phyloP scores from a whole-genome alignment of 169 alveolate species.

The Hepatocystis sp. region DNA sequence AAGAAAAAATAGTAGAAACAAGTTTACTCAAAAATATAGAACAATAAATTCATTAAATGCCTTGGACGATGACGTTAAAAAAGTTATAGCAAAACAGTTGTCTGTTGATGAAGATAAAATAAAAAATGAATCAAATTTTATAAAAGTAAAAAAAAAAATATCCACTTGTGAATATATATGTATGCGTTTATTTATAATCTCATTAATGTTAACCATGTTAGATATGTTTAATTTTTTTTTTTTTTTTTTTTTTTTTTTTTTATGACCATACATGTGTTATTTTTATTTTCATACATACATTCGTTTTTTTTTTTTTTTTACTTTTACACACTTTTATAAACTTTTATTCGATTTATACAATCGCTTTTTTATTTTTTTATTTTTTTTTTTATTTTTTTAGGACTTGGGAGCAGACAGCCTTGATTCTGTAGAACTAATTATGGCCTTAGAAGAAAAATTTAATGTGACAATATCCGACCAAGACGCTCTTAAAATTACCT shows the following conservation, averaged over 20 bases:
- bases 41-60: conserved; percentile 12
- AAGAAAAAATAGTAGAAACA: not conserved
- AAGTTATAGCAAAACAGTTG: conserved; percentile 45
- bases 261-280: no score
- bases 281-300: no score
- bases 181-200: not conserved
- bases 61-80: conserved; percentile 35
- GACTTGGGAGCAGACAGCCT: conserved; percentile 90
- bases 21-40: not conserved
- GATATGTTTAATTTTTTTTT: no score
- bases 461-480: conserved; percentile 86
- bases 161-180: conserved; percentile 3
- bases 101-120: conserved; percentile 74
- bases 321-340: no score
- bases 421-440: conserved; percentile 87
- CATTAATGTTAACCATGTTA: no score
- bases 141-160: conserved; percentile 17
- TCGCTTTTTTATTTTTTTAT: not conserved
- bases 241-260: no score
- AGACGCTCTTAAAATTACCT: conserved; percentile 82
- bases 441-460: conserved; percentile 88
- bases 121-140: conserved; percentile 22
- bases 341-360: not conserved
- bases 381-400: conserved; percentile 50
- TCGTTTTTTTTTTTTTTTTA: no score